Conservation (phyloP, 2,329 filamentous ascomycete genomes). For the Orbilia oligospora region DNA sequence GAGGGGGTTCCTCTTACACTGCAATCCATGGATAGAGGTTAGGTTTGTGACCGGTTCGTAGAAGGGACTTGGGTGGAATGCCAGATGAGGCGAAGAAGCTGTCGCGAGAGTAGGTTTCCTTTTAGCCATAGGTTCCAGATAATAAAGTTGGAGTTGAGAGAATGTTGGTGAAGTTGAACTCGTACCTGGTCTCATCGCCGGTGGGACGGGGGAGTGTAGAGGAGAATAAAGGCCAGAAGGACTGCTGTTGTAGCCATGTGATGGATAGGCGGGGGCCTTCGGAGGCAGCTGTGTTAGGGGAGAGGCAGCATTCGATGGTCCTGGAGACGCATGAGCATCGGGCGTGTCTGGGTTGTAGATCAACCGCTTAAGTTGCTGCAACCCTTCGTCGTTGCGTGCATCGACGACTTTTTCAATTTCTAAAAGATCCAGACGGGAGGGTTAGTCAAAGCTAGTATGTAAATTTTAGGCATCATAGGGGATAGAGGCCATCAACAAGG, state of each 20-base stretch:
- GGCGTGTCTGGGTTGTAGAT: slow-evolving; percentile 54
- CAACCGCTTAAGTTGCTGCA: slow-evolving; percentile 48
- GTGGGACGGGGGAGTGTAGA: slow-evolving; percentile 56
- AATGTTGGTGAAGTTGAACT: slow-evolving; percentile 32
- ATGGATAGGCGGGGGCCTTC: slow-evolving; percentile 24
- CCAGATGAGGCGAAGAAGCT: slow-evolving; percentile 67
- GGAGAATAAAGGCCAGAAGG: slow-evolving; percentile 51
- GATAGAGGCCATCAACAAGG: slow-evolving; percentile 25
- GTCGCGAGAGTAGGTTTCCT: slow-evolving; percentile 16
- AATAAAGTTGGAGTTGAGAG: slow-evolving; percentile 45
- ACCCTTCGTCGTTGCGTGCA: slow-evolving; percentile 49
- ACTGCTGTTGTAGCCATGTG: slow-evolving; percentile 14
- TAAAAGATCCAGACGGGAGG: neutral
- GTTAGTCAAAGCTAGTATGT: neutral
- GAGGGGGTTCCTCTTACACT: slow-evolving; percentile 18
- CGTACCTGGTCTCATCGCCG: slow-evolving; percentile 52
- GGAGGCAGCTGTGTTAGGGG: slow-evolving; percentile 27
- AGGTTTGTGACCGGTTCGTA: slow-evolving; percentile 79
- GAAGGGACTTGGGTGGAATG: slow-evolving; percentile 86
- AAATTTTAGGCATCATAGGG: neutral
- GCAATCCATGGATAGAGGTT: slow-evolving; percentile 24
- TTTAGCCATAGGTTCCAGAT: slow-evolving; percentile 58
- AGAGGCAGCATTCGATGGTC: slow-evolving; percentile 47
- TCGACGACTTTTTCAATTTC: slow-evolving; percentile 51
- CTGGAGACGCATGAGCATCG: slow-evolving; percentile 38